phyloP scores from a whole-genome alignment of 2,329 filamentous ascomycete genomes.

The Tolypocladium tropicale region DNA sequence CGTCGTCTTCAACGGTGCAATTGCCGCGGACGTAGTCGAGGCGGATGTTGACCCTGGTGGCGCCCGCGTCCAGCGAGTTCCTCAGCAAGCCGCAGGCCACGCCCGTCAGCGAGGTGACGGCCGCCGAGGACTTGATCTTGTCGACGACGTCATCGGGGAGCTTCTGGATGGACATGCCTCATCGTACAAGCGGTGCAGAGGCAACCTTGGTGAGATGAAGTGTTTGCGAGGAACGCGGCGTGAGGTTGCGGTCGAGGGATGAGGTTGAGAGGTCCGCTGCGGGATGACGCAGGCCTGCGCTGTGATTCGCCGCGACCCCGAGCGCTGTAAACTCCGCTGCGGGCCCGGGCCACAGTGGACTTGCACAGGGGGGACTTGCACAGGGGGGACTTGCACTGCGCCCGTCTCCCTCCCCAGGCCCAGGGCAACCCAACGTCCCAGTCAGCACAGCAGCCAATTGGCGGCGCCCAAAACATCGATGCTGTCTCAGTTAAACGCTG shows the following conservation, averaged over 20 bases:
- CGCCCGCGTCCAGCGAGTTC: conserved; percentile 76
- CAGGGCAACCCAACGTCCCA: background rate
- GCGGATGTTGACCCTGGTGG: conserved; percentile 56
- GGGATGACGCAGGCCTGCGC: background rate
- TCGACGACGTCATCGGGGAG: conserved; percentile 62
- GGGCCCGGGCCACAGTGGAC: background rate
- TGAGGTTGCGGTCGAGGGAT: background rate
- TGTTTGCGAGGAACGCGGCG: background rate
- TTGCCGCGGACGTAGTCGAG: conserved; percentile 67
- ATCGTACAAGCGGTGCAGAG: conserved; percentile 2
- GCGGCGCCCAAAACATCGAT: background rate
- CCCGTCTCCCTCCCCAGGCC: too few species aligned
- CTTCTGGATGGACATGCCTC: conserved; percentile 52
- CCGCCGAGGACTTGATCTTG: conserved; percentile 77
- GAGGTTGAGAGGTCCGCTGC: background rate
- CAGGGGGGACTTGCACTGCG: too few species aligned
- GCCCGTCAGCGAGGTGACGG: conserved; percentile 62
- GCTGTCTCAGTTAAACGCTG: background rate
- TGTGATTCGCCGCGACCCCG: background rate
- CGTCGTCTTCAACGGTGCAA: conserved; percentile 78
- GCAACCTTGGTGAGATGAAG: background rate
- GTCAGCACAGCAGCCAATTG: background rate
- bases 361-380: too few species aligned
- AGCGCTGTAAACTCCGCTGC: background rate
- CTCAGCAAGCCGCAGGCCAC: conserved; percentile 64